phyloP scores from a whole-genome alignment of 1,139 yeast genomes.

The Scheffersomyces illinoinensis region DNA sequence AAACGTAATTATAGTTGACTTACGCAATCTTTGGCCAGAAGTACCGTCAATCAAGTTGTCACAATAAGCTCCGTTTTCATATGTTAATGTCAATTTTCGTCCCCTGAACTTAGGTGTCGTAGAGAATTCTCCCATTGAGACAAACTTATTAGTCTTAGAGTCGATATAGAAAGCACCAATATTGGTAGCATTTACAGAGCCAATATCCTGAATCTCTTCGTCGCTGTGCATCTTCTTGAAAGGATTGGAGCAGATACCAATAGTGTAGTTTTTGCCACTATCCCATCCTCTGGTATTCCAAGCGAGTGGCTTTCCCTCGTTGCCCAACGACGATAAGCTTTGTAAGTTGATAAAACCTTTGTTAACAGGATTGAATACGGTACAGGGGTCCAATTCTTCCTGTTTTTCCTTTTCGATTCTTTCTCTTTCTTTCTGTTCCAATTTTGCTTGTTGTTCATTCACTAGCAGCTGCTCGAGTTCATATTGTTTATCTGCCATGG shows the following conservation, averaged over 20 bases:
- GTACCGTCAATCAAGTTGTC: conserved; percentile 28
- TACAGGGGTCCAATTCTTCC: conserved; percentile 47
- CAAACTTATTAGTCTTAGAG: conserved; percentile 45
- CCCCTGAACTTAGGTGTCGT: conserved; percentile 70
- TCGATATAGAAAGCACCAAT: conserved; percentile 74
- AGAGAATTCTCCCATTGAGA: conserved; percentile 67
- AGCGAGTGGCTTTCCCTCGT: conserved; percentile 47
- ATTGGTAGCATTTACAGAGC: conserved; percentile 42
- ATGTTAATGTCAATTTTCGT: conserved; percentile 67
- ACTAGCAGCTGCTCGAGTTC: not conserved
- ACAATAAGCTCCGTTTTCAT: conserved; percentile 74
- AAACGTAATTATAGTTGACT: conserved; percentile 70
- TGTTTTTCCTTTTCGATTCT: conserved; percentile 7
- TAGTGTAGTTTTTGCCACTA: conserved; percentile 70
- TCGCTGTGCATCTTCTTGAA: conserved; percentile 39
- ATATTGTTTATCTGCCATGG: not conserved
- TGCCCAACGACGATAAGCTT: conserved; percentile 45
- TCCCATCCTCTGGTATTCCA: conserved; percentile 77
- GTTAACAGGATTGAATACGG: conserved; percentile 52
- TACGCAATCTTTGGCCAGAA: conserved; percentile 47
- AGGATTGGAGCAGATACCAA: conserved; percentile 77
- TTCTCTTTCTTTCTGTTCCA: conserved; percentile 1
- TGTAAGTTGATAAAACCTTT: conserved; percentile 58
- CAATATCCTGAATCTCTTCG: conserved; percentile 32
- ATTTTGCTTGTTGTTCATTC: not conserved